These are phyloP conservation scores for Diplosphaera chodatii DNA, from an alignment of 139 green algal species.

Conservation along the genomic window DNA sequence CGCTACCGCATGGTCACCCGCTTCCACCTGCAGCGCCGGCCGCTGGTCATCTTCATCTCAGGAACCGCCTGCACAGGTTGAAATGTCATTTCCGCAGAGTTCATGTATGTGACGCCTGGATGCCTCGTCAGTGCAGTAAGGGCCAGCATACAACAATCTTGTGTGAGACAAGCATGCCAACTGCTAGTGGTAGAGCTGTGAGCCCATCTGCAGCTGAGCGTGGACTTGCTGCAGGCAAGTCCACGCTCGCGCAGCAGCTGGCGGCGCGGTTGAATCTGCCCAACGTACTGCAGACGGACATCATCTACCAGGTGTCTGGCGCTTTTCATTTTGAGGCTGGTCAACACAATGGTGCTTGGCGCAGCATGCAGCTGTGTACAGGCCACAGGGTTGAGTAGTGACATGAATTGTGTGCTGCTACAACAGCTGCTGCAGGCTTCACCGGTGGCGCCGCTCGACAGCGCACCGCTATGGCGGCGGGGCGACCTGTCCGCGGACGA, in stretches of 20 bases:
- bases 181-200: too few species aligned
- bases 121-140: too few species aligned
- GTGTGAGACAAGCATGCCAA: too few species aligned
- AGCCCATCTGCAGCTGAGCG: too few species aligned
- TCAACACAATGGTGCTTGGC: too few species aligned
- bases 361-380: too few species aligned
- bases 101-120: too few species aligned
- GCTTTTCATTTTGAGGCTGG: too few species aligned
- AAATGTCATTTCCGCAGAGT: neutral
- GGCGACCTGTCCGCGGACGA: slow-evolving; percentile 5
- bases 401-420: too few species aligned
- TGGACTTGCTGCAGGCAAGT: slow-evolving; percentile 68
- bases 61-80: slow-evolving; percentile 69
- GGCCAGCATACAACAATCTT: too few species aligned
- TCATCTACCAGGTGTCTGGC: slow-evolving; percentile 79
- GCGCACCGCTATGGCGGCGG: slow-evolving; percentile 44
- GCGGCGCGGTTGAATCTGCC: slow-evolving; percentile 86
- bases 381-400: too few species aligned
- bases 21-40: slow-evolving; percentile 63
- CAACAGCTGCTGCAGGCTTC: slow-evolving; percentile 30
- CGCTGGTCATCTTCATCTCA: slow-evolving; percentile 80
- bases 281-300: slow-evolving; percentile 88
- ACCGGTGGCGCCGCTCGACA: slow-evolving; percentile 5
- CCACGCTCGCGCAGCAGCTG: slow-evolving; percentile 82
- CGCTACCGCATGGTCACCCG: slow-evolving; percentile 78